Evolutionary conservation across 2,329 filamentous ascomycete species (phyloP).

Genomic region (Diaporthe citri): DNA sequence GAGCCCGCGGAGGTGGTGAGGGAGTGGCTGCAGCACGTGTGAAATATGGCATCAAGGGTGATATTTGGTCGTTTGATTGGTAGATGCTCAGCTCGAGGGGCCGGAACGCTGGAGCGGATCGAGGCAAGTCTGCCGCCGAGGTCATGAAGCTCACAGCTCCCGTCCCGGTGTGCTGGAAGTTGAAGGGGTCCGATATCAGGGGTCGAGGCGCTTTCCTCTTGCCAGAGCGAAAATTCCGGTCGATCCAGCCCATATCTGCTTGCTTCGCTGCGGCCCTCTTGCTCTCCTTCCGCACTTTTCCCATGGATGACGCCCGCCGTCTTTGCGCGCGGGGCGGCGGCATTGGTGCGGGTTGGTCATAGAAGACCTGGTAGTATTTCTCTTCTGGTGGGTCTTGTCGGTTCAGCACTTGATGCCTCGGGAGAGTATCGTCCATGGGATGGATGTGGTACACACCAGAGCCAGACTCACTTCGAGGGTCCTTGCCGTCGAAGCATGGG

Average conservation of each 20-base stretch:
- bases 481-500: conserved; percentile 44
- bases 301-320: conserved; percentile 41
- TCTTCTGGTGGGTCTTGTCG: conserved; percentile 37
- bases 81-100: conserved; percentile 71
- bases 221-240: conserved; percentile 37
- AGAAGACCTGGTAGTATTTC: conserved; percentile 41
- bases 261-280: conserved; percentile 9
- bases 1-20: conserved; percentile 56
- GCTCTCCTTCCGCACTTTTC: conserved; percentile 39
- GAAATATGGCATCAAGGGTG: conserved; percentile 68
- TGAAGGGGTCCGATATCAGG: conserved; percentile 69
- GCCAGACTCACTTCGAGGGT: conserved; percentile 30
- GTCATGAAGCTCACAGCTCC: conserved; percentile 56
- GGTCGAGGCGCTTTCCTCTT: conserved; percentile 58
- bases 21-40: conserved; percentile 52
- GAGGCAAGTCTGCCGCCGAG: conserved; percentile 46
- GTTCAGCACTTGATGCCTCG: conserved; percentile 22
- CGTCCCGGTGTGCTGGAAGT: conserved; percentile 71
- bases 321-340: conserved; percentile 50
- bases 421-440: conserved; percentile 19
- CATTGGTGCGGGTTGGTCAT: conserved; percentile 54
- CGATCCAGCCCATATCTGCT: conserved; percentile 37
- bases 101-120: conserved; percentile 58
- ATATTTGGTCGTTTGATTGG: conserved; percentile 59
- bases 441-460: conserved; percentile 15